Conservation (phyloP, 1,284 basidiomycete genomes). For the Ganoderma sp. region DNA sequence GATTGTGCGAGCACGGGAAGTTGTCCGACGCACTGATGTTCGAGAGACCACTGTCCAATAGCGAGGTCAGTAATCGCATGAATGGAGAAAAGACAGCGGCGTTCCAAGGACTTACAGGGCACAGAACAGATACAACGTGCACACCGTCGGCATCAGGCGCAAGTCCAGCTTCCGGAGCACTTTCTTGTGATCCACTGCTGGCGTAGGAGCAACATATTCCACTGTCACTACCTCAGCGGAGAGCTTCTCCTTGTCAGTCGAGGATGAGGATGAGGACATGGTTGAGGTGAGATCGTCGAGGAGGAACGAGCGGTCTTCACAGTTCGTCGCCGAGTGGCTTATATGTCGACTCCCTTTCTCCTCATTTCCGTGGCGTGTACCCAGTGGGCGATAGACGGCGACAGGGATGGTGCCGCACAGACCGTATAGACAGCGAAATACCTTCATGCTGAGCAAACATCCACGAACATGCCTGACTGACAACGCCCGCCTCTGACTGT, state of each 20-base stretch:
- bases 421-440: background rate
- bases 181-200: background rate
- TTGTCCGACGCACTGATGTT: slow-evolving; percentile 62
- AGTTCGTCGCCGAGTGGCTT: background rate
- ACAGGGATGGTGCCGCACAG: background rate
- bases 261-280: background rate
- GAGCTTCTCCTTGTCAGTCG: too few species aligned
- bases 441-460: background rate
- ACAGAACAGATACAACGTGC: slow-evolving; percentile 42
- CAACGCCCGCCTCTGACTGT: background rate
- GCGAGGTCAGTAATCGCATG: slow-evolving; percentile 43
- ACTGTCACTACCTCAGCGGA: background rate
- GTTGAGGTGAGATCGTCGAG: background rate
- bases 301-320: background rate
- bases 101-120: slow-evolving; percentile 18
- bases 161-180: slow-evolving; percentile 36
- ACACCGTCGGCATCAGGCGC: slow-evolving; percentile 17
- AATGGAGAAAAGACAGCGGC: background rate
- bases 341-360: background rate
- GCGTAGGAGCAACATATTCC: background rate
- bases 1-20: slow-evolving; percentile 29
- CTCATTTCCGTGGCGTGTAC: background rate
- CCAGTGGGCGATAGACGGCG: background rate
- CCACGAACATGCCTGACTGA: background rate
- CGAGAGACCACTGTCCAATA: slow-evolving; percentile 57